Evolutionary conservation across 2,329 filamentous ascomycete species (phyloP).

Genomic region (Penicillium sp.): DNA sequence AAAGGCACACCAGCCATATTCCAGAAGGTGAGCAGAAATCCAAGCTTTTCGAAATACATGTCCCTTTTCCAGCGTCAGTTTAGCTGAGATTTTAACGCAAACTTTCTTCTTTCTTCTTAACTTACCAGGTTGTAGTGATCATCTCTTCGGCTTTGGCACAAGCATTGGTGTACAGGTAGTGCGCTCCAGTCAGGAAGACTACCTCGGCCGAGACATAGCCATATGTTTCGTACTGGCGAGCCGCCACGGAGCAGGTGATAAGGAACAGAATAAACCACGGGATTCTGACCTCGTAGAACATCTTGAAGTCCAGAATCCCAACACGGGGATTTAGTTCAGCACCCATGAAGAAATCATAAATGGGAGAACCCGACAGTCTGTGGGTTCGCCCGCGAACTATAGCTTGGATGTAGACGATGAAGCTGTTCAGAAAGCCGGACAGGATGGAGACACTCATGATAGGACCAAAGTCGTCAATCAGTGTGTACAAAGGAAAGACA

Average conservation of each 20-base stretch:
- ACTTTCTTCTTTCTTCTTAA: too few species aligned
- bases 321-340: conserved; percentile 81
- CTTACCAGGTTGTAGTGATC: conserved; percentile 74
- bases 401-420: conserved; percentile 82
- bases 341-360: conserved; percentile 91
- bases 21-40: conserved; percentile 98
- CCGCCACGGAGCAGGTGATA: conserved; percentile 57
- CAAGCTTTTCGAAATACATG: conserved; percentile 95
- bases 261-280: conserved; percentile 89
- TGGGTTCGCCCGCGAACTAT: conserved; percentile 75
- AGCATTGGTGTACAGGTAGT: conserved; percentile 86
- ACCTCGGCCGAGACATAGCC: conserved; percentile 85
- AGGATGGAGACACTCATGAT: conserved; percentile 88
- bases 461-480: conserved; percentile 91
- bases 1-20: conserved; percentile 87
- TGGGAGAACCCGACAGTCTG: conserved; percentile 76
- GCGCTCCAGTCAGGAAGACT: conserved; percentile 76
- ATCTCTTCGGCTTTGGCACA: conserved; percentile 88
- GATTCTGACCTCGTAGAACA: conserved; percentile 90
- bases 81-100: too few species aligned
- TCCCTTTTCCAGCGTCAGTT: conserved; percentile 44
- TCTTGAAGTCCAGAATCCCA: conserved; percentile 80
- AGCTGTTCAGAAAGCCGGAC: conserved; percentile 77
- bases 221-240: conserved; percentile 78
- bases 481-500: conserved; percentile 79